Conservation (phyloP, 2,329 filamentous ascomycete species). For the Sarocladiaceae sp. region DNA sequence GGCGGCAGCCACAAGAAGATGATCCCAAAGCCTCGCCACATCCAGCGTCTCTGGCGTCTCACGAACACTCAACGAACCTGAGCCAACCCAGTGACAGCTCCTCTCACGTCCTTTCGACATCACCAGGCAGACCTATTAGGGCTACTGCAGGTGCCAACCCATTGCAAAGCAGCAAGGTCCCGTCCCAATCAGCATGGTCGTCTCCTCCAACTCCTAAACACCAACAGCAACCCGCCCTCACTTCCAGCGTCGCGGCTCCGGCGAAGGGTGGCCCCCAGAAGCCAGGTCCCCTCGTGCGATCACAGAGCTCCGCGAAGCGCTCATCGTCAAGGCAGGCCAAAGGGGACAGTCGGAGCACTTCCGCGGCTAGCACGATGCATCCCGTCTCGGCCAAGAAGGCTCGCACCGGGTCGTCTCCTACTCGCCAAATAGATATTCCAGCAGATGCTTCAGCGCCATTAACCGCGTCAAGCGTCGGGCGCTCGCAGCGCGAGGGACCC, state of each 20-base stretch:
- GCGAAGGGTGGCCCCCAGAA: background rate
- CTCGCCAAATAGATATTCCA: constrained; percentile 37
- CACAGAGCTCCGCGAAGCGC: constrained; percentile 9
- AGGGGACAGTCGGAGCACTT: background rate
- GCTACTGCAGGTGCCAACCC: background rate
- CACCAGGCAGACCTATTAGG: background rate
- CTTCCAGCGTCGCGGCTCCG: background rate
- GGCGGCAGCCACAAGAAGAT: constrained; percentile 6
- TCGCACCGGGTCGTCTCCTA: constrained; percentile 39
- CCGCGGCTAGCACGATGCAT: constrained; percentile 23
- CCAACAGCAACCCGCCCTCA: background rate
- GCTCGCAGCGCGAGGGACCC: constrained; percentile 26
- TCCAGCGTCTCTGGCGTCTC: background rate
- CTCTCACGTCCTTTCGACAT: background rate
- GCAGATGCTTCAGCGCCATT: constrained; percentile 17
- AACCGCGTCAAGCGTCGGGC: constrained; percentile 15
- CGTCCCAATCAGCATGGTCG: too few species aligned
- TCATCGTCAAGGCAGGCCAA: constrained; percentile 9
- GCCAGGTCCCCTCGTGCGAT: background rate
- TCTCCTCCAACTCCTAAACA: background rate
- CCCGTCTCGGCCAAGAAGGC: constrained; percentile 38
- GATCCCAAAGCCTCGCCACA: background rate
- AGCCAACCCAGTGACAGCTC: background rate
- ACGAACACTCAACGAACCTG: background rate
- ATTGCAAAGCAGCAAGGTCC: too few species aligned